phyloP scores from a whole-genome alignment of 345 rosid genomes.

The Populus nigra region DNA sequence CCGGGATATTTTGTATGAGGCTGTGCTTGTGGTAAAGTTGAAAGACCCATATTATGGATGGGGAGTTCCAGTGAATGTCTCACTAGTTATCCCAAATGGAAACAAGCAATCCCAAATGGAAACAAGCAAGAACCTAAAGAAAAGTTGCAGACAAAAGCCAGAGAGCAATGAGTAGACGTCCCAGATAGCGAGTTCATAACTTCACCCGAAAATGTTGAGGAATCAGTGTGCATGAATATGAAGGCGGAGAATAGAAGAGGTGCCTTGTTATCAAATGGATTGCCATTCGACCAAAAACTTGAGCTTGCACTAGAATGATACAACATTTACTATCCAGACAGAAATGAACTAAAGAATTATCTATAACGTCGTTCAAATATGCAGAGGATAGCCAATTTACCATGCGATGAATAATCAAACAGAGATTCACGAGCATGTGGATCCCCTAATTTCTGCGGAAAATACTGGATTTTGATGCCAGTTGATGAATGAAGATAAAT shows the following conservation, averaged over 20 bases:
- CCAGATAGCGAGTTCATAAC: slow-evolving; percentile 43
- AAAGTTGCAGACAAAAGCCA: slow-evolving; percentile 27
- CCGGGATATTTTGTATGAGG: slow-evolving; percentile 46
- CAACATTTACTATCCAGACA: neutral
- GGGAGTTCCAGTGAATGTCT: slow-evolving; percentile 47
- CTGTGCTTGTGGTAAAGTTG: slow-evolving; percentile 44
- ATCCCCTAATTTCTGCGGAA: neutral
- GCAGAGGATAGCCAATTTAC: neutral
- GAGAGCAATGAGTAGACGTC: slow-evolving; percentile 53
- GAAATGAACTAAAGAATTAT: neutral
- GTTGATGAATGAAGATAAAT: neutral
- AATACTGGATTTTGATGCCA: too few species aligned
- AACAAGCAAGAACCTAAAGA: slow-evolving; percentile 34
- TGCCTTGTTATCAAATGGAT: slow-evolving; percentile 62
- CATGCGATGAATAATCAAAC: neutral
- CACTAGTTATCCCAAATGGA: slow-evolving; percentile 45
- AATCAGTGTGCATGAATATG: slow-evolving; percentile 50
- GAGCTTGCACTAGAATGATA: neutral
- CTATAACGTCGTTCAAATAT: neutral
- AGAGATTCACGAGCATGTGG: neutral
- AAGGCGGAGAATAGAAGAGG: slow-evolving; percentile 53
- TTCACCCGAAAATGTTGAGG: slow-evolving; percentile 31
- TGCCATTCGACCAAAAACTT: slow-evolving; percentile 39
- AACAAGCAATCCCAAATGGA: slow-evolving; percentile 40
- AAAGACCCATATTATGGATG: slow-evolving; percentile 51